phyloP scores from a whole-genome alignment of 306 rosid species.

The Trifolium subterraneum region DNA sequence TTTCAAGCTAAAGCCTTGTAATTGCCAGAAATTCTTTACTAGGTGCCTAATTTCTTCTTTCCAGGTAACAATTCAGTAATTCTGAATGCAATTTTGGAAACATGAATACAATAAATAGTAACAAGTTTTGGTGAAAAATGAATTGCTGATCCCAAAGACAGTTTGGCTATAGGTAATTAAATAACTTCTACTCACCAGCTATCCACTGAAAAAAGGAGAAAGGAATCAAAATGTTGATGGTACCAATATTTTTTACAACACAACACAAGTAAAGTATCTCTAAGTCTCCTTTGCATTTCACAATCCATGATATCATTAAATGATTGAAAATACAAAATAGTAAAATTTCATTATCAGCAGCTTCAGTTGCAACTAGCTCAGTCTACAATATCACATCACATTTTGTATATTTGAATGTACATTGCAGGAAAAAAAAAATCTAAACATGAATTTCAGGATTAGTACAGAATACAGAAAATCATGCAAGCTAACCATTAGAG shows the following conservation, averaged over 20 bases:
- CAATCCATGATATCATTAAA: constrained; percentile 28
- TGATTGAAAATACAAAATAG: constrained; percentile 8
- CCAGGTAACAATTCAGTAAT: neutral
- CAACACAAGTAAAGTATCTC: constrained; percentile 28
- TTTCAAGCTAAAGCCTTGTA: too few relatives aligned
- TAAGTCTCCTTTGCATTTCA: constrained; percentile 20
- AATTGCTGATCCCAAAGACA: constrained; percentile 29
- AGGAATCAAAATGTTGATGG: constrained; percentile 11
- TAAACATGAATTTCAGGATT: constrained; percentile 10
- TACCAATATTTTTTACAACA: neutral
- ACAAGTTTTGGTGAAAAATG: constrained; percentile 35
- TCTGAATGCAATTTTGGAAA: constrained; percentile 21
- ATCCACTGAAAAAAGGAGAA: constrained; percentile 10
- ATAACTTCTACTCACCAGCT: neutral
- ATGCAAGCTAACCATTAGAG: neutral
- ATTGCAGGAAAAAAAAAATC: neutral
- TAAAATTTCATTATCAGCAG: constrained; percentile 25
- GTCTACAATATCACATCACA: constrained; percentile 13
- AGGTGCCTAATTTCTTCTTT: too few relatives aligned
- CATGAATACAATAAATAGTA: neutral
- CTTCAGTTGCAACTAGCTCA: neutral
- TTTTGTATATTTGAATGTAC: constrained; percentile 13
- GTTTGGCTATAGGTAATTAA: neutral
- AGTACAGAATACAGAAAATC: constrained; percentile 18
- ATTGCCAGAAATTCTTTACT: too few relatives aligned